Evolutionary conservation across 768 basidiomycete genomes (phyloP).

Genomic region (Nevesoporus exiguus): DNA sequence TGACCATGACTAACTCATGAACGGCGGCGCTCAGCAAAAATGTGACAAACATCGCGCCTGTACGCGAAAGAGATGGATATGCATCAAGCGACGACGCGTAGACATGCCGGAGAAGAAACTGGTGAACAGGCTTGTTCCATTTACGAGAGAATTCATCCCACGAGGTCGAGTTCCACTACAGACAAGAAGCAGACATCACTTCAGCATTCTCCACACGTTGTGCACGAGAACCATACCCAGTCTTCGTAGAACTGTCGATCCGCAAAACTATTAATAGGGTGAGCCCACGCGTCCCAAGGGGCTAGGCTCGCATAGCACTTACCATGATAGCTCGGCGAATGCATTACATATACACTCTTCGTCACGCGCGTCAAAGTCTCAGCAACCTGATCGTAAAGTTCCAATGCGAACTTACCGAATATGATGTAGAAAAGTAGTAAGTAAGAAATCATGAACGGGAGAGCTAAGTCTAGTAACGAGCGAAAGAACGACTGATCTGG

Average conservation of each 20-base stretch:
- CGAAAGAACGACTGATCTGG: conserved; percentile 69
- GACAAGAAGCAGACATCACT: background rate
- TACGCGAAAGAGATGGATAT: conserved; percentile 64
- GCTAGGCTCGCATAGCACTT: conserved; percentile 25
- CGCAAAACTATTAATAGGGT: conserved; percentile 63
- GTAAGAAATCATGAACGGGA: conserved; percentile 94
- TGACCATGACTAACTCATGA: conserved; percentile 95
- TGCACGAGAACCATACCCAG: conserved; percentile 53
- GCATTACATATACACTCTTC: conserved; percentile 94
- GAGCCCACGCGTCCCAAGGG: background rate
- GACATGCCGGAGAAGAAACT: conserved; percentile 91
- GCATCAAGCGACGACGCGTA: conserved; percentile 84
- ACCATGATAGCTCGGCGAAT: conserved; percentile 92
- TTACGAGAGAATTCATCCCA: conserved; percentile 98
- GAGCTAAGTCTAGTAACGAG: conserved; percentile 77
- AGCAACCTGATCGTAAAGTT: background rate
- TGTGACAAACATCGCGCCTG: conserved; percentile 86
- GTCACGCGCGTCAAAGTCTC: background rate
- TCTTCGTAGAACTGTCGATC: conserved; percentile 97
- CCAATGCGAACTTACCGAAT: conserved; percentile 50
- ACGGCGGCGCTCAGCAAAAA: conserved; percentile 87
- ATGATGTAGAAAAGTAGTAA: conserved; percentile 83
- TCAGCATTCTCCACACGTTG: background rate
- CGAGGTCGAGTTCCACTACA: conserved; percentile 93
- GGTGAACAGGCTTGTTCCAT: conserved; percentile 97